Conservation (phyloP, 108 stramenopile species). For the Nitzschia putrida region DNA sequence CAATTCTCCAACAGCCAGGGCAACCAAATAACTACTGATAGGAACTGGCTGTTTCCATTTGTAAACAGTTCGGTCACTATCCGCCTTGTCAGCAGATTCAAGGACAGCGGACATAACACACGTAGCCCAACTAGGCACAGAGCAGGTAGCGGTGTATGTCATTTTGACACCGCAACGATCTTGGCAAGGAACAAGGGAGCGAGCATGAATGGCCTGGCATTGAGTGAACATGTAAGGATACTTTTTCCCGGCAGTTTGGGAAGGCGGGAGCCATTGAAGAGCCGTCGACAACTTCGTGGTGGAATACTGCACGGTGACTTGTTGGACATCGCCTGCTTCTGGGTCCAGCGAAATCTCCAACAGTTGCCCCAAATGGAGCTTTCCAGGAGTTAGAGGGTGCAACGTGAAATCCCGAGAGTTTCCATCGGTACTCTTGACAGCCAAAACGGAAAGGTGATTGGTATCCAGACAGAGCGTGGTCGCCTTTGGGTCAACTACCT, state of each 20-base stretch:
- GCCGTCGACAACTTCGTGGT: constrained; percentile 79
- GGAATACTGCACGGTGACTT: constrained; percentile 72
- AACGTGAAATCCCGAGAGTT: constrained; percentile 43
- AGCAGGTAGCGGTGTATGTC: constrained; percentile 85
- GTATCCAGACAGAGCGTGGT: constrained; percentile 58
- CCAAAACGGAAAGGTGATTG: constrained; percentile 53
- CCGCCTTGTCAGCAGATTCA: constrained; percentile 11
- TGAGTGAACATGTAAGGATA: constrained; percentile 97
- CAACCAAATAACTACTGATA: constrained; percentile 92
- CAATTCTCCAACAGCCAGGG: constrained; percentile 91
- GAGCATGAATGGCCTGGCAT: constrained; percentile 96
- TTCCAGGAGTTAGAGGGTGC: constrained; percentile 31
- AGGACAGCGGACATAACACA: constrained; percentile 93
- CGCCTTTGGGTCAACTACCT: constrained; percentile 14
- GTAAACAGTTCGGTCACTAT: constrained; percentile 37
- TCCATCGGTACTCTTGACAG: constrained; percentile 40
- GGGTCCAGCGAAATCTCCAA: constrained; percentile 53
- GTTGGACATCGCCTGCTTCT: not conserved
- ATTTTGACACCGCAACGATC: constrained; percentile 87
- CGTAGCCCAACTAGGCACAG: constrained; percentile 89
- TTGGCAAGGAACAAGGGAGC: constrained; percentile 93
- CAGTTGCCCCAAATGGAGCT: constrained; percentile 55
- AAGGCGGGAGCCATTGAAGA: constrained; percentile 91
- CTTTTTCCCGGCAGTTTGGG: constrained; percentile 90
- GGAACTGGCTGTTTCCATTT: constrained; percentile 89